A percentile compares a stretch with the other conserved stretches of the same genome.
Conservation (phyloP, 1,284 basidiomycete species). For the Tilletia setariae region DNA sequence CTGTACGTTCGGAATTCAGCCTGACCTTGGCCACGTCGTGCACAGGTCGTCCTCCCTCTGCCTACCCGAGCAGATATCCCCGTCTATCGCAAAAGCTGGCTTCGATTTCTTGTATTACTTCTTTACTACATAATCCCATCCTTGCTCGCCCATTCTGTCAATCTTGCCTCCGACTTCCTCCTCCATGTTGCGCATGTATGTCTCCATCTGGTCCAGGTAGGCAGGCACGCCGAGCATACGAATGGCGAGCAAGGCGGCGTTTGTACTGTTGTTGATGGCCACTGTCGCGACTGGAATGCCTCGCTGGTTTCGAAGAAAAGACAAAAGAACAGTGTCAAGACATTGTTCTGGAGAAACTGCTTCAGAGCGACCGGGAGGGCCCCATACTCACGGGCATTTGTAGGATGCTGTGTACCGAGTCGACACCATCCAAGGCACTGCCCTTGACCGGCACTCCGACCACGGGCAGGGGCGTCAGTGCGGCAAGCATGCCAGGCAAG, state of each 20-base stretch:
- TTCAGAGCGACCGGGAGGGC: slow-evolving; percentile 10
- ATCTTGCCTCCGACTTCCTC: slow-evolving; percentile 81
- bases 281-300: slow-evolving; percentile 96
- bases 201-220: slow-evolving; percentile 69
- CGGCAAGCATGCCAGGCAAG: slow-evolving; percentile 95
- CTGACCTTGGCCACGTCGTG: too few species aligned
- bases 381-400: slow-evolving; percentile 87
- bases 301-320: slow-evolving; percentile 60
- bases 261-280: slow-evolving; percentile 92
- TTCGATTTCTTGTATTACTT: slow-evolving; percentile 25
- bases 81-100: too few species aligned
- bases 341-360: neutral
- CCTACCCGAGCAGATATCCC: too few species aligned
- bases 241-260: slow-evolving; percentile 86
- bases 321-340: neutral
- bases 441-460: slow-evolving; percentile 97
- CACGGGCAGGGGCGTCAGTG: slow-evolving; percentile 86
- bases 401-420: slow-evolving; percentile 92
- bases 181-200: slow-evolving; percentile 73
- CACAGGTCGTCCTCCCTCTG: too few species aligned
- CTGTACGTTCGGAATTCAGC: too few species aligned
- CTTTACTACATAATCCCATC: slow-evolving; percentile 67
- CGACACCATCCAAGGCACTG: slow-evolving; percentile 87
- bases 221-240: slow-evolving; percentile 73
- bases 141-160: slow-evolving; percentile 70